phyloP scores from a whole-genome alignment of 164 flowering plant species.

The Santalum album region DNA sequence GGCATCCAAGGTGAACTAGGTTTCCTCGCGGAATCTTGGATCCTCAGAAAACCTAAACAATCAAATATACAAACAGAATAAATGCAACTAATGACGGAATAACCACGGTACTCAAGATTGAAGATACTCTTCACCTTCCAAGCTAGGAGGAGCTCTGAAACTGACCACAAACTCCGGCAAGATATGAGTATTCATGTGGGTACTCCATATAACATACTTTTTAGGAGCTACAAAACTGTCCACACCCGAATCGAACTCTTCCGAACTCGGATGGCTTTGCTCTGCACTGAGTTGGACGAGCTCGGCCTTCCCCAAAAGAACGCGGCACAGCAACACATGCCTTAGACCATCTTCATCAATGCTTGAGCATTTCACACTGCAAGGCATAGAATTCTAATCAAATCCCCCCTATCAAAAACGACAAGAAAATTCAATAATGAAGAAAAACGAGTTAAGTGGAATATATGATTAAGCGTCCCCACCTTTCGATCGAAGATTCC shows the following conservation, averaged over 20 bases:
- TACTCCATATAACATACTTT: slow-evolving; percentile 58
- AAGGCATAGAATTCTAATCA: slow-evolving; percentile 7
- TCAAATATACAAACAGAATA: neutral
- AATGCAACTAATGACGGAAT: neutral
- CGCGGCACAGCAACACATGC: slow-evolving; percentile 68
- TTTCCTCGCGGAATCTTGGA: slow-evolving; percentile 8
- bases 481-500: slow-evolving; percentile 25
- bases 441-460: no score
- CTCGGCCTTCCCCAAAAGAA: slow-evolving; percentile 65
- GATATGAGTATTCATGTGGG: slow-evolving; percentile 61
- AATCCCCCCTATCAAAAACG: no score
- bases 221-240: slow-evolving; percentile 40
- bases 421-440: no score
- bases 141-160: slow-evolving; percentile 31
- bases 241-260: slow-evolving; percentile 65
- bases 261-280: slow-evolving; percentile 56
- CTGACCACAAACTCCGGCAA: slow-evolving; percentile 58
- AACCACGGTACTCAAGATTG: neutral
- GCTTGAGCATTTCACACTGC: slow-evolving; percentile 28
- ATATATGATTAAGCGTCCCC: no score
- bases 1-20: slow-evolving; percentile 72
- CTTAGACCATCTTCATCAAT: slow-evolving; percentile 44
- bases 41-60: slow-evolving; percentile 2
- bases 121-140: slow-evolving; percentile 19
- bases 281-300: slow-evolving; percentile 37